A percentile compares a stretch with the other conserved stretches of the same genome.
phyloP scores from a whole-genome alignment of 2,329 filamentous ascomycete genomes.

The Fusarium napiforme region DNA sequence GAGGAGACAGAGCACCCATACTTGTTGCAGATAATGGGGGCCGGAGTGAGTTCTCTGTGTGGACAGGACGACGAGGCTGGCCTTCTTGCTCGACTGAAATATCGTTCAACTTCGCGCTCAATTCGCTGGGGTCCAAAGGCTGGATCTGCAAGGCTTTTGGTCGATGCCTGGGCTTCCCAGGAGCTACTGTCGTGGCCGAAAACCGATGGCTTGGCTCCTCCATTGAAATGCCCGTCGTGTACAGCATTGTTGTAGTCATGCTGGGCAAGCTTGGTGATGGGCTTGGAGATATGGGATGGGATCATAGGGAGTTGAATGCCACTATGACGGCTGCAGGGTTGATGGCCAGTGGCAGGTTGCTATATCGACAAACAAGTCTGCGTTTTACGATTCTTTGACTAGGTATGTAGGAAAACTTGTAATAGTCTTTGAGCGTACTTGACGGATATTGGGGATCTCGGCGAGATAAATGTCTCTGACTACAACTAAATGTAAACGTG shows the following conservation, averaged over 20 bases:
- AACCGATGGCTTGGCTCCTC: slow-evolving; percentile 24
- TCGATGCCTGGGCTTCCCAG: slow-evolving; percentile 35
- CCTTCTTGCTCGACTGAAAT: slow-evolving; percentile 63
- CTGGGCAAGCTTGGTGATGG: not conserved
- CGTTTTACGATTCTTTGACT: not conserved
- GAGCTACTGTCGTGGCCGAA: slow-evolving; percentile 1
- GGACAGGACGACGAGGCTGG: slow-evolving; percentile 35
- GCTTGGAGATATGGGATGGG: not conserved
- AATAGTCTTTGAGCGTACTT: not conserved
- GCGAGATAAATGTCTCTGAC: slow-evolving; percentile 27
- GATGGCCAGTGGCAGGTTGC: not conserved
- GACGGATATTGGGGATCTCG: not conserved
- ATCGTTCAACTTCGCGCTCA: slow-evolving; percentile 62
- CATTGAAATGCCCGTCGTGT: slow-evolving; percentile 31
- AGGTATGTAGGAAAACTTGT: not conserved
- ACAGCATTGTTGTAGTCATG: slow-evolving; percentile 38
- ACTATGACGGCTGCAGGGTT: not conserved
- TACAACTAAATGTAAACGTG: not conserved
- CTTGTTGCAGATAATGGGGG: slow-evolving; percentile 19
- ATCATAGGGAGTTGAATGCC: slow-evolving; percentile 5
- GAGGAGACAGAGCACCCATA: slow-evolving; percentile 21
- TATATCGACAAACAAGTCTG: not conserved
- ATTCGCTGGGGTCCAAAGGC: slow-evolving; percentile 64
- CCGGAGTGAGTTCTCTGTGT: slow-evolving; percentile 43
- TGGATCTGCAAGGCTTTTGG: slow-evolving; percentile 43